Evolutionary conservation across 106 monocot species (phyloP).

Genomic region (Triglochin maritima): DNA sequence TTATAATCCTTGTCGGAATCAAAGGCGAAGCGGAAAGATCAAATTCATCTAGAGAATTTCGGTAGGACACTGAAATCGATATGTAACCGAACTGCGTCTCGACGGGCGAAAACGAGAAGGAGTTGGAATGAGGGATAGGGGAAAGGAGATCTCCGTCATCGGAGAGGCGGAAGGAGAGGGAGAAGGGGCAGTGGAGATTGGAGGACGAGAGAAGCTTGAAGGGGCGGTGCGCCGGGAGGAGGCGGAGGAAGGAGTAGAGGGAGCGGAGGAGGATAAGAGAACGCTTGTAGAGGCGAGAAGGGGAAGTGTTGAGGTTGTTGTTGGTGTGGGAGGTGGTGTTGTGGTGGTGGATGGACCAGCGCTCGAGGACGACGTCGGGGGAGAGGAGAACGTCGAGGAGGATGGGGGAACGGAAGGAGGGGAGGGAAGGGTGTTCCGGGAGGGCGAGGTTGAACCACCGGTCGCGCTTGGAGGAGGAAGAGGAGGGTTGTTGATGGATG

Average conservation of each 20-base stretch:
- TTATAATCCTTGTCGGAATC: conserved; percentile 57
- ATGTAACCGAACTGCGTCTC: conserved; percentile 75
- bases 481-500: neutral
- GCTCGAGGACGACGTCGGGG: conserved; percentile 21
- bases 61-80: conserved; percentile 46
- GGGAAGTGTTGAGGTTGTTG: neutral
- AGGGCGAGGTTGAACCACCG: conserved; percentile 94
- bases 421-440: conserved; percentile 42
- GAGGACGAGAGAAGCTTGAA: conserved; percentile 49
- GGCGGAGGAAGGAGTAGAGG: conserved; percentile 52
- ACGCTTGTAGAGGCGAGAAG: conserved; percentile 59
- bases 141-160: conserved; percentile 42
- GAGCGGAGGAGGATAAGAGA: conserved; percentile 62
- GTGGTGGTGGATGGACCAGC: conserved; percentile 24
- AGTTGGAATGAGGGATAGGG: neutral
- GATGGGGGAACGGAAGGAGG: conserved; percentile 36
- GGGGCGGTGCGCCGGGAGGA: conserved; percentile 55
- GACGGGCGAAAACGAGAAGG: conserved; percentile 52
- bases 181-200: conserved; percentile 51
- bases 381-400: conserved; percentile 65
- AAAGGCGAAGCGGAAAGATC: conserved; percentile 53
- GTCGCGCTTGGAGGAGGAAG: conserved; percentile 32
- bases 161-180: conserved; percentile 50
- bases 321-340: neutral
- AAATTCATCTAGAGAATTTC: conserved; percentile 46